These are phyloP conservation scores for Colletotrichum sp. DNA, from an alignment of 2,329 filamentous ascomycete genomes.

Conservation along the genomic window DNA sequence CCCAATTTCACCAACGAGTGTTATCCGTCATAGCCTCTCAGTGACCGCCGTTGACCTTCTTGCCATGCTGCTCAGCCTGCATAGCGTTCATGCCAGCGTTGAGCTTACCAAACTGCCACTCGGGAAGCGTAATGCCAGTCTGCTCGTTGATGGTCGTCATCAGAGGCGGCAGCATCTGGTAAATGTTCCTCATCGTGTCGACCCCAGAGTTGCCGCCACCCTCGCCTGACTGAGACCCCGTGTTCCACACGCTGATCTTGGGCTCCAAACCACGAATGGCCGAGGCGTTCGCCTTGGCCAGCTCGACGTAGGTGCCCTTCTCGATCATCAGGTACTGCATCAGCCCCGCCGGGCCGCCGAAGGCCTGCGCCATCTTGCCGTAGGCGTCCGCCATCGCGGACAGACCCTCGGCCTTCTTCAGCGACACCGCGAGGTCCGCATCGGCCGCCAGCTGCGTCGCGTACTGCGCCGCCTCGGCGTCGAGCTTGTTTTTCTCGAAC, in stretches of 20 bases:
- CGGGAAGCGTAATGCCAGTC: slow-evolving; percentile 80
- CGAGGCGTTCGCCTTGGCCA: slow-evolving; percentile 78
- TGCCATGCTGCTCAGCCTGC: slow-evolving; percentile 3
- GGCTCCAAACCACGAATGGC: slow-evolving; percentile 80
- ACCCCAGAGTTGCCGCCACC: slow-evolving; percentile 46
- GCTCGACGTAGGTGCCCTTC: slow-evolving; percentile 76
- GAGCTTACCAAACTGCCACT: slow-evolving; percentile 70
- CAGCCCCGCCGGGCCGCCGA: slow-evolving; percentile 79
- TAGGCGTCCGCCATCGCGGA: slow-evolving; percentile 83
- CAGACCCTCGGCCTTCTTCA: slow-evolving; percentile 80
- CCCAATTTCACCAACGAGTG: not conserved
- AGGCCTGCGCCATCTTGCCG: slow-evolving; percentile 69
- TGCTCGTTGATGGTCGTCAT: slow-evolving; percentile 88
- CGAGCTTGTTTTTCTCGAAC: slow-evolving; percentile 44
- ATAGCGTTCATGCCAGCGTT: slow-evolving; percentile 40
- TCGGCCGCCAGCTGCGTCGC: slow-evolving; percentile 58
- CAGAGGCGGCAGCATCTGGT: slow-evolving; percentile 83
- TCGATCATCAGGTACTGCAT: slow-evolving; percentile 90
- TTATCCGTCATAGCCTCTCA: not conserved
- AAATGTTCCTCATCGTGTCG: slow-evolving; percentile 79
- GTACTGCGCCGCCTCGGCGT: slow-evolving; percentile 42
- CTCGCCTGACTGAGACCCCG: slow-evolving; percentile 47
- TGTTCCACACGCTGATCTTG: slow-evolving; percentile 93
- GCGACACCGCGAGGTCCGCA: slow-evolving; percentile 62
- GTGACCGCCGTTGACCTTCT: not conserved